Evolutionary conservation across 345 rosid genomes (phyloP), one percentile per base, ranked within the genome.

Genomic region (Salix udensis): DNA sequence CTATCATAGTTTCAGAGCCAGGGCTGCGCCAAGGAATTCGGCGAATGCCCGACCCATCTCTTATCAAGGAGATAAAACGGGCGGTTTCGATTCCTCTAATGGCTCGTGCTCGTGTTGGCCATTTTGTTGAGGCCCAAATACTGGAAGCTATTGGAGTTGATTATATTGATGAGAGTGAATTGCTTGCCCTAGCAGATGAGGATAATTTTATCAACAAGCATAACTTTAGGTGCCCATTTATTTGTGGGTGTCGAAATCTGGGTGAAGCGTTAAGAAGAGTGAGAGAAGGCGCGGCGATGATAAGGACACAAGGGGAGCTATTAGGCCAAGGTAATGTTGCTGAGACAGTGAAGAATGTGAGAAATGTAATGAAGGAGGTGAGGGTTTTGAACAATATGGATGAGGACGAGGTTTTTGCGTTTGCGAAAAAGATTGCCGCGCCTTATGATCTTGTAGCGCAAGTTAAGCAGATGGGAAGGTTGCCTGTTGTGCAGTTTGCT

Each of bases 221-320:
- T 46, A 89, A 82, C 15, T 85, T 91, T 72, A 26, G 83, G 73
- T 67, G 67, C 30, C 91, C 90, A 7, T 86, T 91, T 37, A 72
- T 85, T 6, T 88, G 92, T 61, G 88, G 89, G 21, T 84, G 88
- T 71, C 76, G 71, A 12, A 67, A 74, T 71, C 79, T 82, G 24
- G 88, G 86, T 1, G 89, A 86, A 53, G 92, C 86, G 0, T 36
- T 89, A 71, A 82, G 86, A 79, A 65, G 96, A 67, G 83, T 87
- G 76, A 70, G 84, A 44, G 91, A 87, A 82, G 90, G 90, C 1
- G 91, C 88, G 0, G 85, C 82, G 7, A 83, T 91, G 82, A 80
- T 85, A 7, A 76, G 90, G 82, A 82, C 82, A 44, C 86, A 82
- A 36, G 93, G 91, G 19, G 85, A 83, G 65, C 14, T 74, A 11